Evolutionary conservation across 768 basidiomycete genomes (phyloP), one percentile per base, ranked within the genome.

Genomic region (Lactifluus pinguis): DNA sequence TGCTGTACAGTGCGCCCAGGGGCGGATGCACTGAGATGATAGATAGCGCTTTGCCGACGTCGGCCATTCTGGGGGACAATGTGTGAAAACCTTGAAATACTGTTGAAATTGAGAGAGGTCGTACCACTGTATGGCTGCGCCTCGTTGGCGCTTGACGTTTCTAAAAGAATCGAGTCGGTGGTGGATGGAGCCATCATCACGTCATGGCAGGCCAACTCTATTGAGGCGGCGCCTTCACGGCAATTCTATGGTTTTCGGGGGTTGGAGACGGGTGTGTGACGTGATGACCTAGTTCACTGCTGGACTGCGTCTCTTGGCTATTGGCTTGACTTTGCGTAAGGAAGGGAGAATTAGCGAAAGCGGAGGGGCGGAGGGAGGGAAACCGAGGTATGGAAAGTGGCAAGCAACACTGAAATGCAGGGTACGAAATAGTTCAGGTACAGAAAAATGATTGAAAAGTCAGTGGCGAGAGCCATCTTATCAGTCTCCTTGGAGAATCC

Each of bases 121-220:
- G 42, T 25, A 41, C n/a, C n/a, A n/a, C 25, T 25, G 25, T 25
- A 25, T 15, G 14, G 32, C 32, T 15, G 42, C 32, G 41, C 57
- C 34, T 52, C 50, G 21, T 34, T 49, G 34, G 44, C 48, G 6
- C 44, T 61, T 30, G 60, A 42, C 54, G 39, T 34, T 34, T 30
- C 30, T 39, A 5, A 6, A 25, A 55, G 53, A 55, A 49, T 25
- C 2, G n/a, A 21, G 17, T 55, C 13, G 49, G 32, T 13, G n/a
- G 53, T 13, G n/a, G 53, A 25, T 53, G 47, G 19, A 11, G 10
- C 11, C 3, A 55, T 61, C 60, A 51, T 61, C 60, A 51, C 42
- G 54, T 61, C 42, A 61, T 47, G 8, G n/a, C 44, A 21, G 30
- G 15, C 13, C 36, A 25, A 10, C 15, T 5, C n/a, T 4, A 9